Base-by-base conservation (phyloP, 2,329 filamentous ascomycete species). In the Canariomyces notabilis region DNA sequence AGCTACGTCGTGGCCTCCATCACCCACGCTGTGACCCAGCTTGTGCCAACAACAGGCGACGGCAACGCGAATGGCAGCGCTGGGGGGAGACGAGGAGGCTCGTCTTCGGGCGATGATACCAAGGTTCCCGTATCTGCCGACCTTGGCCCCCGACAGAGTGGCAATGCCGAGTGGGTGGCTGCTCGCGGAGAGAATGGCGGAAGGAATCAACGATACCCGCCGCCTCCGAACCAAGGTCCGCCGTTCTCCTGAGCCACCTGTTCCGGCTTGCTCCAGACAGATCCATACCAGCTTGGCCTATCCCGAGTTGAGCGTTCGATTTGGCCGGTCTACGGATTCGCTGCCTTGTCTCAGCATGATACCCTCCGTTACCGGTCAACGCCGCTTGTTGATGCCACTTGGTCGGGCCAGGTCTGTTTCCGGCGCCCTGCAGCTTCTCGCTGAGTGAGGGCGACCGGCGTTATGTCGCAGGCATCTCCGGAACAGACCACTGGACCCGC, bases 1-100 rank as follows among this genome's bases (percentile, higher is more conserved):
- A 76, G 77, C 56, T 86, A 85, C 58, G 82, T 90, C 47, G 81
- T 89, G 50, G 78, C 82, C 44, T 82, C 82, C 3, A 86, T 91
- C 55, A 79, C 86, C 11, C 78, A 83, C 57, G 83, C 85, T 35
- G 82, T 90, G 50, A 85, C 82, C 47, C 78, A 81, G 53, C 77
- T 87, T 39, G 74, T 83, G 29, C 76, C 82, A 39, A 72, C 76
- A 19, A 72, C 76, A 19, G 54, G 66, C 21, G 50, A 57, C 2
- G 53, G 52, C 33, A 43, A 53, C 37, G 49, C 57, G 26, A 56
- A 54, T 37, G 53, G 46, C 47, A 46, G 42, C 40, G 22, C 51
- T 39, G 48, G 43, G 47, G 46, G 52, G 42, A 46, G 57, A 26
- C 53, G 59, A 14, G 48, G 50, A 14, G 50, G 59, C 21, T 58